A percentile compares a stretch with the other conserved stretches of the same genome.
These are phyloP conservation scores for Teunomyces aglyptinius DNA, from an alignment of 805 yeast species.

Conservation along the genomic window DNA sequence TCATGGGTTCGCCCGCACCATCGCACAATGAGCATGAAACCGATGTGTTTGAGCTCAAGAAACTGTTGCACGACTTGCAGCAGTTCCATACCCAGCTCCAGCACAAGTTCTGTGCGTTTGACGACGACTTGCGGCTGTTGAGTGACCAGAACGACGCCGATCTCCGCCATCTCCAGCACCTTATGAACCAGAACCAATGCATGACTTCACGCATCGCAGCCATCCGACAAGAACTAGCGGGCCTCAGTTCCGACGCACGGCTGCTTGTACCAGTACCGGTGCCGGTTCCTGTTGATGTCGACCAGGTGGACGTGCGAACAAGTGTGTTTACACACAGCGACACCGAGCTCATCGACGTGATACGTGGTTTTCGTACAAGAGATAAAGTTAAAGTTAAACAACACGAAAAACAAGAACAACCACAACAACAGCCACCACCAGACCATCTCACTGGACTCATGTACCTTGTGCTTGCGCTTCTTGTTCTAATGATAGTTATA, in stretches of 20 bases:
- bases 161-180: constrained; percentile 7
- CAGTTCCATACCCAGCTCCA: constrained; percentile 8
- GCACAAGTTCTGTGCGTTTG: constrained; percentile 9
- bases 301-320: too few species aligned
- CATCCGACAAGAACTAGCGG: constrained; percentile 8
- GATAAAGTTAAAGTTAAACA: not conserved
- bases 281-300: not conserved
- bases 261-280: not conserved
- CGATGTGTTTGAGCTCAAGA: constrained; percentile 7
- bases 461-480: not conserved
- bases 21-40: not conserved
- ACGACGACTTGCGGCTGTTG: constrained; percentile 8
- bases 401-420: not conserved
- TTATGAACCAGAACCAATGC: constrained; percentile 6
- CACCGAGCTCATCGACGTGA: not conserved
- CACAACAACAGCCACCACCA: not conserved
- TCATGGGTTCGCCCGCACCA: not conserved
- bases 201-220: constrained; percentile 7
- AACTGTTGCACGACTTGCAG: constrained; percentile 12
- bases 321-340: not conserved
- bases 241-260: constrained; percentile 5
- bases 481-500: not conserved
- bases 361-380: not conserved
- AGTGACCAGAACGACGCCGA: constrained; percentile 10
- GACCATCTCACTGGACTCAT: too few species aligned